Evolutionary conservation across 2,329 filamentous ascomycete genomes (phyloP), one percentile per base, ranked within the genome.

Genomic region (Fusarium continuum): DNA sequence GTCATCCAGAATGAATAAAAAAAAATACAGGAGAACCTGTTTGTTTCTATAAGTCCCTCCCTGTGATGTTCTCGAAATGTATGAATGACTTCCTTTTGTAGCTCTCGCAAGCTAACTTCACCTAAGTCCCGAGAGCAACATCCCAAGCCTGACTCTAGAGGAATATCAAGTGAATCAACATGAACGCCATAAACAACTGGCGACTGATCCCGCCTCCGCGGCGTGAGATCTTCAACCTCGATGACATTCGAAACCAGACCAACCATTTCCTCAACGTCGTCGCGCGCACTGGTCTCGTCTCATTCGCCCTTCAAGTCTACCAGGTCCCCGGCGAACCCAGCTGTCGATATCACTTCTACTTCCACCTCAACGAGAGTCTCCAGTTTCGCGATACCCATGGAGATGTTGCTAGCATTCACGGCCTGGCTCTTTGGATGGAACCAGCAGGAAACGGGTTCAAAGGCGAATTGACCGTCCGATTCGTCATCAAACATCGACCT

Each of bases 401-500:
- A 0, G 10, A 23, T 0, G 5, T 19, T 0, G 28, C 22, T 10
- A 19, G 22, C 3, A 56, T 64, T 1, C 20, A 28, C 16, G 55
- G 45, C 2, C 22, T 60, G 5, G 60, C 45, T 3, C 39, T 64
- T 22, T 64, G 60, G 55, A 64, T 64, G 49, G 41, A 38, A 13
- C 41, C 41, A 1, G 4, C 23, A 4, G 9, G 9, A 0, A 7
- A 43, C 11, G 35, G 14, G 1, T 6, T 29, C 1, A 17, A 23
- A 3, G 60, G 28, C 2, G 41, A 45, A 31, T 23, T 64, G n/a
- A 39, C 28, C 2, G 13, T 64, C 10, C 26, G 61, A 19, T 26
- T 64, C 5, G 19, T 43, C 4, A 9, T 61, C 19, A 20, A 17
- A 8, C 13, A 11, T 3, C 40, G 56, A 1, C 31, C 32, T 3